These are phyloP conservation scores for Nitzschia sp. DNA, from an alignment of 108 stramenopile genomes.

Conservation along the genomic window DNA sequence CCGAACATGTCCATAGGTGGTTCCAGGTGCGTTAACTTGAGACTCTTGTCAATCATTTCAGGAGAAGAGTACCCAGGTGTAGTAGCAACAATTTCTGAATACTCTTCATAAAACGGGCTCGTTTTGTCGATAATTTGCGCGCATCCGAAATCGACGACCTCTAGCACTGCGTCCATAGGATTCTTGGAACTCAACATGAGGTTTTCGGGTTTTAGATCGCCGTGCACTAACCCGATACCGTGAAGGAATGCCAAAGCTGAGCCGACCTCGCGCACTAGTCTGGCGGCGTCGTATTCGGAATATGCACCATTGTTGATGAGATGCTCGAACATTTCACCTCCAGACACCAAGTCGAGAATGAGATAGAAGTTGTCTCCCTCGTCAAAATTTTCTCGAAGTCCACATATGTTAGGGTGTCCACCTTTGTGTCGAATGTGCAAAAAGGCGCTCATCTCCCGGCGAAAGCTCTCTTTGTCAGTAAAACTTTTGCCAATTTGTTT, in stretches of 20 bases:
- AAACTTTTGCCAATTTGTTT: conserved; percentile 82
- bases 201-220: conserved; percentile 88
- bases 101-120: conserved; percentile 37
- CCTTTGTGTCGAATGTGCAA: conserved; percentile 67
- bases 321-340: conserved; percentile 87
- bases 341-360: conserved; percentile 66
- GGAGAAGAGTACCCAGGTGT: conserved; percentile 88
- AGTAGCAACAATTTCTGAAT: conserved; percentile 2
- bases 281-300: conserved; percentile 69
- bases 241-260: conserved; percentile 77
- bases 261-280: conserved; percentile 65
- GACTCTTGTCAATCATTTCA: conserved; percentile 45
- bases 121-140: conserved; percentile 43
- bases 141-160: conserved; percentile 90
- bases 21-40: conserved; percentile 18
- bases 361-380: conserved; percentile 71
- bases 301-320: conserved; percentile 76
- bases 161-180: conserved; percentile 51
- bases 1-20: conserved; percentile 76
- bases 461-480: conserved; percentile 65
- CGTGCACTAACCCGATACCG: conserved; percentile 67
- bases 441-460: conserved; percentile 79
- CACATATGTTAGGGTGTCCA: conserved; percentile 83
- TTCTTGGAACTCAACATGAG: conserved; percentile 64
- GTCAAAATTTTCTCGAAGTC: conserved; percentile 65